These are phyloP conservation scores for Nakaseomyces delphensis DNA, from an alignment of 1,139 yeast genomes.

Conservation along the genomic window DNA sequence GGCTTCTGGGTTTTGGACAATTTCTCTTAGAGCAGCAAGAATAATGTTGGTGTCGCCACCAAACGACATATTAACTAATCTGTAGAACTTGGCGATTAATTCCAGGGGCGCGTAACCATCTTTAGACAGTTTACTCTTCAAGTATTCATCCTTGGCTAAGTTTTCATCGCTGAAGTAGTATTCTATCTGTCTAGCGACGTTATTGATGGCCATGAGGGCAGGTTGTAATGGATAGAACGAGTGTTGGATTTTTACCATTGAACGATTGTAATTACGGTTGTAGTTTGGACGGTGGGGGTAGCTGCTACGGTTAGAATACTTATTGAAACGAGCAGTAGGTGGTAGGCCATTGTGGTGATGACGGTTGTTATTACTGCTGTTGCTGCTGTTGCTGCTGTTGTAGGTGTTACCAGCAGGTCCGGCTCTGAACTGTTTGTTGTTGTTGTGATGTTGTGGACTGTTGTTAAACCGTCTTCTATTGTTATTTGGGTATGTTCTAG, in stretches of 20 bases:
- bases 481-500: background rate
- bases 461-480: constrained; percentile 5
- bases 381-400: too few species aligned
- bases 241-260: constrained; percentile 15
- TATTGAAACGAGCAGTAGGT: constrained; percentile 4
- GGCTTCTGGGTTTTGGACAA: constrained; percentile 26
- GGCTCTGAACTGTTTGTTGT: constrained; percentile 4
- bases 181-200: constrained; percentile 55
- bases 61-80: constrained; percentile 30
- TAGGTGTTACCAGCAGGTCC: background rate
- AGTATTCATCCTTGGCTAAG: constrained; percentile 35
- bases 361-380: constrained; percentile 2
- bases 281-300: constrained; percentile 6
- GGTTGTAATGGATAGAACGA: constrained; percentile 19
- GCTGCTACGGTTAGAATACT: constrained; percentile 5
- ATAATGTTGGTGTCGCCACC: constrained; percentile 30
- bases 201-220: constrained; percentile 32
- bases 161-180: constrained; percentile 87
- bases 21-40: constrained; percentile 31
- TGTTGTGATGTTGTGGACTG: constrained; percentile 4
- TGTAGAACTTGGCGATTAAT: constrained; percentile 28
- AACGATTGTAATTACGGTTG: constrained; percentile 11
- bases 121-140: constrained; percentile 26
- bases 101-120: constrained; percentile 31
- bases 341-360: constrained; percentile 7